Conservation (phyloP, 1,139 yeast genomes). For the Hanseniaspora gamundiae region DNA sequence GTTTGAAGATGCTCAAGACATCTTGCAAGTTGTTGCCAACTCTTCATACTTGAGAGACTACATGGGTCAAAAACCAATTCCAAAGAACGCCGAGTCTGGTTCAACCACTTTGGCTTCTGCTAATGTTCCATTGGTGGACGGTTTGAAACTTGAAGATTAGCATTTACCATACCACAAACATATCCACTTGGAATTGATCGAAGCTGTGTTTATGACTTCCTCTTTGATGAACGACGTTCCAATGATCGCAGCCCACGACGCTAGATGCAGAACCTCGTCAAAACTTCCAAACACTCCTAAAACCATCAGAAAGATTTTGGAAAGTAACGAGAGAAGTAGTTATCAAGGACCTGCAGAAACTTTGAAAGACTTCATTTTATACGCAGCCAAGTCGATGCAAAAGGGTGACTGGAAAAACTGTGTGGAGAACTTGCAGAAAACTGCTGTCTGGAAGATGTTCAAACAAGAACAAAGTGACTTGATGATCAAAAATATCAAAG, state of each 20-base stretch:
- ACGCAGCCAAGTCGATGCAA: slow-evolving; percentile 83
- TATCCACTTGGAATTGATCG: slow-evolving; percentile 87
- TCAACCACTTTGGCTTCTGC: slow-evolving; percentile 22
- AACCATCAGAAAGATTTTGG: slow-evolving; percentile 85
- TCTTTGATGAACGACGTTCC: slow-evolving; percentile 90
- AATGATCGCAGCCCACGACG: slow-evolving; percentile 52
- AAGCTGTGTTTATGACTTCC: slow-evolving; percentile 85
- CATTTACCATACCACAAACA: slow-evolving; percentile 97
- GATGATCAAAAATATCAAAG: slow-evolving; percentile 58
- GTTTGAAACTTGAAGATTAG: slow-evolving; percentile 43
- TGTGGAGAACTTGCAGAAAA: slow-evolving; percentile 54
- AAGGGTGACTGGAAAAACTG: slow-evolving; percentile 85
- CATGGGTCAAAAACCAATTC: slow-evolving; percentile 77
- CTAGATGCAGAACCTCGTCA: slow-evolving; percentile 24
- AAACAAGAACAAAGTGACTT: slow-evolving; percentile 2
- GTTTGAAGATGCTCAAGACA: slow-evolving; percentile 77
- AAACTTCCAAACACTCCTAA: slow-evolving; percentile 50
- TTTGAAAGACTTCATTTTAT: slow-evolving; percentile 86
- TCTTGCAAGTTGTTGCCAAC: slow-evolving; percentile 78
- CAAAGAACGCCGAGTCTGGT: slow-evolving; percentile 35
- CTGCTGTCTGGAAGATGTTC: slow-evolving; percentile 60
- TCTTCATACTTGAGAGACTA: slow-evolving; percentile 83
- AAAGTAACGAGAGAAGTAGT: slow-evolving; percentile 86
- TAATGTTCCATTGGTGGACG: slow-evolving; percentile 37
- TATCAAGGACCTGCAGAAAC: slow-evolving; percentile 98